Base-by-base conservation (phyloP, 306 rosid species). In the Carpinus fangiana region DNA sequence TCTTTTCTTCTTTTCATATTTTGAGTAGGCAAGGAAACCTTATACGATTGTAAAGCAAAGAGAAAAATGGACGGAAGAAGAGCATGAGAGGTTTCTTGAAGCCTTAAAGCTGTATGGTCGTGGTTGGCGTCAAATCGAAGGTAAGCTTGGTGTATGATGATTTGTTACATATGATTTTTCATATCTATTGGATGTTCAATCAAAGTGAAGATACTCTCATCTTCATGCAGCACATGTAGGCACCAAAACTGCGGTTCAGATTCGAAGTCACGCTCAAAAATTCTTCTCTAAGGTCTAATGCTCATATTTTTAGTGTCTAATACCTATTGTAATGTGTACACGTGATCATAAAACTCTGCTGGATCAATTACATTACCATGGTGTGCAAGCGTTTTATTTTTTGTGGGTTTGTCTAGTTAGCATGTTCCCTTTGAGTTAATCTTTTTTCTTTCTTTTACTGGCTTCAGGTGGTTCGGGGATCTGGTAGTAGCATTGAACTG, bases 201-300 rank as follows among this genome's bases (percentile, higher is more conserved):
- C 51, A 65, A 80, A 76, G 12, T 88, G 82, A 88, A 76, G 78
- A 65, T 43, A 28, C 71, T 83, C 65, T 67, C 73, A 77, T 86
- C 78, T 84, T 78, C 84, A 72, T 88, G 91, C 96, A 95, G 99
- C 93, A 78, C 97, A 95, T 86, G 89, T 95, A 81, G 98, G 98
- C 72, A 86, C 98, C 77, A 95, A 95, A 93, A 91, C 97, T 80
- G 98, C 97, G 38, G 94, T 95, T 87, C 99, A 95, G 87, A 95
- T 95, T 80, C 93, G 99, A 84, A 95, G 98, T 83, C 99, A 95
- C 89, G 99, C 99, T 78, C 99, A 95, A 79, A 95, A 95, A 86
- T 95, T 95, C 87, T 95, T 95, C 88, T 90, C 98, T 84, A 95
- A 95, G 98, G 98, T 95, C 50, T 21, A 72, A 53, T 55, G 38